Evolutionary conservation across 352 stramenopile species (phyloP).

Genomic region (Phytophthora palmivora): DNA sequence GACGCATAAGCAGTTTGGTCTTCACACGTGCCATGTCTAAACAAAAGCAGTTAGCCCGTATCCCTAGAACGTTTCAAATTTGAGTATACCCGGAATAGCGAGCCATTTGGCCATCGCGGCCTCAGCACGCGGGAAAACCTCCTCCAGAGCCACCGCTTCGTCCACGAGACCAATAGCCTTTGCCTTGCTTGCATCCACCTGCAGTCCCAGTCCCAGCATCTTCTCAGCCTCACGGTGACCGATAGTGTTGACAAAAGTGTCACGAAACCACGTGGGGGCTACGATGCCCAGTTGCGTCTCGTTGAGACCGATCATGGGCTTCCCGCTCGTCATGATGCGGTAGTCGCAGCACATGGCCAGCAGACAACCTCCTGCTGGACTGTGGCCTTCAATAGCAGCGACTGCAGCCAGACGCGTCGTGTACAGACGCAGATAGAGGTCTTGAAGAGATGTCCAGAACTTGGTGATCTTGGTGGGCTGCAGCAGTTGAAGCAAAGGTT

Average conservation of each 20-base stretch:
- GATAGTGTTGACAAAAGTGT: constrained; percentile 88
- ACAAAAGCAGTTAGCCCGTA: neutral
- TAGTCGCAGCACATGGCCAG: constrained; percentile 96
- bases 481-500: neutral
- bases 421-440: constrained; percentile 94
- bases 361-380: constrained; percentile 93
- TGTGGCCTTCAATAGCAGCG: constrained; percentile 92
- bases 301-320: constrained; percentile 94
- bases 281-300: constrained; percentile 95
- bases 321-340: constrained; percentile 91
- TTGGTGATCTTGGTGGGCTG: constrained; percentile 65
- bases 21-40: constrained; percentile 71
- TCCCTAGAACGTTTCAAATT: neutral
- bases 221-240: constrained; percentile 86
- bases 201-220: constrained; percentile 82
- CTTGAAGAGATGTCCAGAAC: constrained; percentile 94
- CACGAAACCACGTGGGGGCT: constrained; percentile 80
- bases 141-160: constrained; percentile 76
- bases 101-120: constrained; percentile 80
- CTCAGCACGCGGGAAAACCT: constrained; percentile 75
- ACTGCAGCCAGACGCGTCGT: constrained; percentile 88
- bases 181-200: constrained; percentile 78
- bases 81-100: constrained; percentile 69
- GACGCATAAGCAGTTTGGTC: constrained; percentile 82
- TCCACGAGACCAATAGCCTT: constrained; percentile 83